Percentiles rank a stretch among this genome's conserved stretches.
Evolutionary conservation across 164 flowering plant genomes (phyloP).

Genomic region (Akebia trifoliata): DNA sequence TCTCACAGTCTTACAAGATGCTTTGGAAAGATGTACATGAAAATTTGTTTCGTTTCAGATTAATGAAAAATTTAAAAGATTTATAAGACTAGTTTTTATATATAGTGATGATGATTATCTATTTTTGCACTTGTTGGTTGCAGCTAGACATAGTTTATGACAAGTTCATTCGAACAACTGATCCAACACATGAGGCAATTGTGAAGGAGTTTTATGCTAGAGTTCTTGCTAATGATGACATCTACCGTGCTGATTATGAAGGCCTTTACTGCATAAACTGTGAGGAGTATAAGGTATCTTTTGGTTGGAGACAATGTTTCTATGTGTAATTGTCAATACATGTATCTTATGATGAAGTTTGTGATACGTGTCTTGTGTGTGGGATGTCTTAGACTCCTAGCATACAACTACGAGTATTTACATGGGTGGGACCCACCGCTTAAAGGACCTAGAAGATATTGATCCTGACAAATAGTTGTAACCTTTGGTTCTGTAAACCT

Average conservation of each 20-base stretch:
- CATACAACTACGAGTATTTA: too few species aligned
- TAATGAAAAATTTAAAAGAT: neutral
- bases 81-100: neutral
- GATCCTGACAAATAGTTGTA: neutral
- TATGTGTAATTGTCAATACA: neutral
- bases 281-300: conserved; percentile 88
- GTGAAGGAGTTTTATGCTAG: conserved; percentile 82
- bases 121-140: conserved; percentile 16
- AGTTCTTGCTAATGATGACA: conserved; percentile 86
- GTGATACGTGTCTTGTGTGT: too few species aligned
- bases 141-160: conserved; percentile 85
- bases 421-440: too few species aligned
- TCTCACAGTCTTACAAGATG: conserved; percentile 71
- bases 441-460: neutral
- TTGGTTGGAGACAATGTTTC: neutral
- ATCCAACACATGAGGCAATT: conserved; percentile 78
- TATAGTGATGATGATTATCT: conserved; percentile 3
- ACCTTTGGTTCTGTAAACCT: neutral
- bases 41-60: neutral
- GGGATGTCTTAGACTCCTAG: too few species aligned
- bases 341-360: too few species aligned
- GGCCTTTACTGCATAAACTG: conserved; percentile 96
- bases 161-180: conserved; percentile 92
- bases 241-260: conserved; percentile 87
- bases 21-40: conserved; percentile 77